A percentile compares a stretch with the other conserved stretches of the same genome.
Conservation (phyloP, 1,284 basidiomycete genomes). For the Cryptococcus depauperatus region DNA sequence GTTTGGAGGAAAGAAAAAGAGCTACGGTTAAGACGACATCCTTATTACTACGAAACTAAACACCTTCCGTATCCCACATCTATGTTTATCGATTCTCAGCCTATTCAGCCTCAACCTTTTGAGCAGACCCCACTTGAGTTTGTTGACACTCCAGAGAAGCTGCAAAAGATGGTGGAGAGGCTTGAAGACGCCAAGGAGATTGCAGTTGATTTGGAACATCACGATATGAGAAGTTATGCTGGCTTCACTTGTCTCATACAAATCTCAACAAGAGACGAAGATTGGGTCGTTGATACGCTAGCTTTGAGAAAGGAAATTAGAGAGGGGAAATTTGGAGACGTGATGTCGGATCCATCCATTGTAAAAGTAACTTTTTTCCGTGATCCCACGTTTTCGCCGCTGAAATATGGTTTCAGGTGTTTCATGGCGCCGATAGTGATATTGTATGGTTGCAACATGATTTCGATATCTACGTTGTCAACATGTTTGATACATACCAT, state of each 20-base stretch:
- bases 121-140: slow-evolving; percentile 64
- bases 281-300: slow-evolving; percentile 81
- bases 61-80: slow-evolving; percentile 62
- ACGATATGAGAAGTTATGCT: slow-evolving; percentile 71
- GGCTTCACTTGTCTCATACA: slow-evolving; percentile 94
- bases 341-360: slow-evolving; percentile 74
- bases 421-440: slow-evolving; percentile 92
- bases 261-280: slow-evolving; percentile 72
- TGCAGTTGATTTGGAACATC: slow-evolving; percentile 90
- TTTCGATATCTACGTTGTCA: slow-evolving; percentile 87
- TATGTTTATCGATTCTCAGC: slow-evolving; percentile 55
- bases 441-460: slow-evolving; percentile 95
- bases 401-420: slow-evolving; percentile 54
- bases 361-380: slow-evolving; percentile 59
- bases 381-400: neutral
- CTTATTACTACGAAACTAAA: slow-evolving; percentile 71
- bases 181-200: slow-evolving; percentile 66
- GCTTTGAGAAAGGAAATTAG: slow-evolving; percentile 63
- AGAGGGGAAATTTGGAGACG: slow-evolving; percentile 50
- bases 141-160: slow-evolving; percentile 51
- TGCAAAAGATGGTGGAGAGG: slow-evolving; percentile 44
- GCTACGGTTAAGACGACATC: slow-evolving; percentile 49
- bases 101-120: slow-evolving; percentile 52
- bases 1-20: slow-evolving; percentile 9
- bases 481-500: slow-evolving; percentile 93